Evolutionary conservation across 176 grass and related monocot genomes (phyloP).

Genomic region (Juncus inflexus): DNA sequence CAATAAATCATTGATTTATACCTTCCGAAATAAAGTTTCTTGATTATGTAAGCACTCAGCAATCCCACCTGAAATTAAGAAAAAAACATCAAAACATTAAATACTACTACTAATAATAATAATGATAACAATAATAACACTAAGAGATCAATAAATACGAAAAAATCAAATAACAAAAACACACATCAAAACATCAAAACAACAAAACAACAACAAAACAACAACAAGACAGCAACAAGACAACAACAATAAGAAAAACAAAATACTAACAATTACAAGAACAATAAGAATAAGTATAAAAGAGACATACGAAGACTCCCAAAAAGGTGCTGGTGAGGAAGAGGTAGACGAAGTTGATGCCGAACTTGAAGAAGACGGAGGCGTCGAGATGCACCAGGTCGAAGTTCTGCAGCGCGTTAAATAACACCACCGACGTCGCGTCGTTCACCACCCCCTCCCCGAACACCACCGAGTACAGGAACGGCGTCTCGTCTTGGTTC

Average conservation of each 20-base stretch:
- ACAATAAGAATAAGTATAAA: background rate
- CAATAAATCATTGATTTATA: conserved; percentile 28
- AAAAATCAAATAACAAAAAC: no score
- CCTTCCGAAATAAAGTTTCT: conserved; percentile 97
- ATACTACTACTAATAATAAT: no score
- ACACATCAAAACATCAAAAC: conserved; percentile 17
- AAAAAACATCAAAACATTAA: conserved; percentile 17
- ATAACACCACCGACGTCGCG: conserved; percentile 92
- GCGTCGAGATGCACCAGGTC: conserved; percentile 65
- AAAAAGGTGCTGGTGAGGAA: conserved; percentile 87
- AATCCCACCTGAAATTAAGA: conserved; percentile 52
- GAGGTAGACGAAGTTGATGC: conserved; percentile 67
- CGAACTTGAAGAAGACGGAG: conserved; percentile 49
- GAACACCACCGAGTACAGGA: conserved; percentile 91
- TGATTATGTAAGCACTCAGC: conserved; percentile 91
- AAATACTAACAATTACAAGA: no score
- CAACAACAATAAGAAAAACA: no score
- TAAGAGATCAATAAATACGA: no score
- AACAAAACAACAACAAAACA: conserved; percentile 2
- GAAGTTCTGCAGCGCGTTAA: conserved; percentile 90
- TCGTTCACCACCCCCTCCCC: conserved; percentile 98
- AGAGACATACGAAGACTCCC: conserved; percentile 80
- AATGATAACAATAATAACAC: no score
- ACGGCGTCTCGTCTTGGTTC: conserved; percentile 92
- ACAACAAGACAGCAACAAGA: background rate